A percentile compares a stretch with the other conserved stretches of the same genome.
Evolutionary conservation across 225 moss, liverwort and hornwort species (phyloP).

Genomic region (Polytrichum formosum): DNA sequence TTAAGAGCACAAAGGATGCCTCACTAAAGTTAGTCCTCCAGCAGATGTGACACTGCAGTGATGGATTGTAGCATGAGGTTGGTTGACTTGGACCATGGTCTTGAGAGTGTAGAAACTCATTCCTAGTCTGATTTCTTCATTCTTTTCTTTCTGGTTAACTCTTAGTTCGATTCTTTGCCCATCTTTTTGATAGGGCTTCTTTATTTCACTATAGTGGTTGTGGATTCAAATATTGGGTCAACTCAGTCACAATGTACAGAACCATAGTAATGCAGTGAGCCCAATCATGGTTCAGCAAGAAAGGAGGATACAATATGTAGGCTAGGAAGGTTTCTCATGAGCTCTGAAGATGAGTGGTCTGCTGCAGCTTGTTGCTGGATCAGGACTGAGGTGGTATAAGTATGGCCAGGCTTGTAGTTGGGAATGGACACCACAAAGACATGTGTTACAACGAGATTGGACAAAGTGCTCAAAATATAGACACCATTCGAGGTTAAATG

Average conservation of each 20-base stretch:
- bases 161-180: neutral
- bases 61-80: neutral
- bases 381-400: no score
- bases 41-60: neutral
- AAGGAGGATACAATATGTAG: slow-evolving; percentile 4
- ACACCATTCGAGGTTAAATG: no score
- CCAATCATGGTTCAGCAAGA: slow-evolving; percentile 6
- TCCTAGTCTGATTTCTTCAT: neutral
- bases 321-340: neutral
- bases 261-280: slow-evolving; percentile 2
- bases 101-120: neutral
- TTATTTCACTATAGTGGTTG: neutral
- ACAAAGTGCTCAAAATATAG: no score
- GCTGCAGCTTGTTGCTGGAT: neutral
- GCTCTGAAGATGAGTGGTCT: slow-evolving; percentile 3
- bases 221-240: slow-evolving; percentile 7
- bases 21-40: neutral
- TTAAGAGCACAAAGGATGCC: neutral
- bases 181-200: slow-evolving; percentile 1
- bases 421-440: no score
- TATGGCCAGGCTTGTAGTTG: no score
- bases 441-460: no score
- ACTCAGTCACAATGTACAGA: slow-evolving; percentile 9
- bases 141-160: neutral
- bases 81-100: neutral